Conservation (phyloP, 495 filamentous ascomycete species). For the Margaritispora aquatica region DNA sequence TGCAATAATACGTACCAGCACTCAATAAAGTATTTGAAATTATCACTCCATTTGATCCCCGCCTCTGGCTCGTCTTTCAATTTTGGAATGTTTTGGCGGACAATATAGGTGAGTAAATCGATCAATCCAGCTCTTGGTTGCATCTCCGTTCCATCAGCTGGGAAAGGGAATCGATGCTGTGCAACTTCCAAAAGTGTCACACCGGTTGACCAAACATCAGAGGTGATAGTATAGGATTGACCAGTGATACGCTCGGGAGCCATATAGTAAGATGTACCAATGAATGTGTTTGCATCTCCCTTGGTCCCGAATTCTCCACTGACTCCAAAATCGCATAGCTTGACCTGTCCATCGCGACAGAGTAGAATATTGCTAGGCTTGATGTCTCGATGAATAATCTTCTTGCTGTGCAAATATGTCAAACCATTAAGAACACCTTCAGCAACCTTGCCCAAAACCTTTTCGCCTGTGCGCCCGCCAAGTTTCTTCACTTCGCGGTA, state of each 20-base stretch:
- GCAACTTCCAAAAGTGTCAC: slow-evolving; percentile 96
- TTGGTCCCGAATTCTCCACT: slow-evolving; percentile 97
- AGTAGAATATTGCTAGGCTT: slow-evolving; percentile 97
- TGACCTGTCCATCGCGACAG: slow-evolving; percentile 87
- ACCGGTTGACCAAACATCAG: slow-evolving; percentile 94
- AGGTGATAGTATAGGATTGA: slow-evolving; percentile 96
- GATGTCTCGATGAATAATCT: slow-evolving; percentile 99
- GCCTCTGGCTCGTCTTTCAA: slow-evolving; percentile 85
- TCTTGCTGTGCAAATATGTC: slow-evolving; percentile 91
- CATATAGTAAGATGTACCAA: slow-evolving; percentile 99
- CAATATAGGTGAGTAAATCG: slow-evolving; percentile 94
- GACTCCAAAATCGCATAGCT: slow-evolving; percentile 97
- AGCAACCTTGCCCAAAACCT: slow-evolving; percentile 95
- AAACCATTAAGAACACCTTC: slow-evolving; percentile 92
- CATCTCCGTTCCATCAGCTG: slow-evolving; percentile 91
- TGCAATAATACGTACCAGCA: slow-evolving; percentile 78
- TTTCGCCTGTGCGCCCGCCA: slow-evolving; percentile 91
- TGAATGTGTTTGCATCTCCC: slow-evolving; percentile 97
- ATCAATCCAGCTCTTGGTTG: slow-evolving; percentile 79
- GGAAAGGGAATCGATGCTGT: slow-evolving; percentile 97
- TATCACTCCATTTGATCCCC: slow-evolving; percentile 85
- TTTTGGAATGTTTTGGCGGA: slow-evolving; percentile 90
- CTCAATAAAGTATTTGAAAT: slow-evolving; percentile 98
- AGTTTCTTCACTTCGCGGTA: slow-evolving; percentile 96
- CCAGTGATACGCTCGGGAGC: slow-evolving; percentile 96